These are phyloP conservation scores for Eucalyptus shirleyi DNA, from an alignment of 345 rosid genomes.

Conservation along the genomic window DNA sequence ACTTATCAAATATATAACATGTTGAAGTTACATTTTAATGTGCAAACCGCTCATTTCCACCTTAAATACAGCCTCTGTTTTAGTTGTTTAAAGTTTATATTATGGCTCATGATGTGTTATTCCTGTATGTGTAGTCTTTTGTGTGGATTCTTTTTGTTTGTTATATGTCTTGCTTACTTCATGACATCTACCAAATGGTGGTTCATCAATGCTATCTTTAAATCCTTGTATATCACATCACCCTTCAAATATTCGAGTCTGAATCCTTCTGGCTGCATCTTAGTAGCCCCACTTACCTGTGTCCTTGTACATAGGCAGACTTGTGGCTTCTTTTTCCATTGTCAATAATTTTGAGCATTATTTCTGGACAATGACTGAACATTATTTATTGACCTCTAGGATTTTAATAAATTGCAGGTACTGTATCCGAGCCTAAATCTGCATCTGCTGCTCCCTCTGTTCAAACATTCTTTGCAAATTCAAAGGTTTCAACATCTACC, in stretches of 20 bases:
- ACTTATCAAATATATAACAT: background rate
- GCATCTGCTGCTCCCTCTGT: constrained; percentile 12
- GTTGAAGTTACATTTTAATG: background rate
- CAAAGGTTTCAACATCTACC: constrained; percentile 18
- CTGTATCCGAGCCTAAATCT: constrained; percentile 23
- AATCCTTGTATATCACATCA: background rate
- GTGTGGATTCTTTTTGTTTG: background rate
- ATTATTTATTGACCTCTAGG: background rate
- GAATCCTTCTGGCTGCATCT: background rate
- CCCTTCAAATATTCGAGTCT: background rate
- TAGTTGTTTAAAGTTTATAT: background rate
- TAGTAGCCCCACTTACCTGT: background rate
- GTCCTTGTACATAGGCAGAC: background rate
- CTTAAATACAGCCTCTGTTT: background rate
- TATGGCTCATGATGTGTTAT: background rate
- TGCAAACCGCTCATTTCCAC: background rate
- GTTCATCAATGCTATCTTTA: background rate
- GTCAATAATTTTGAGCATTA: background rate
- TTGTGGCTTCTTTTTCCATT: background rate
- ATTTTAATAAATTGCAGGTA: constrained; percentile 8
- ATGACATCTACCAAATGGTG: background rate
- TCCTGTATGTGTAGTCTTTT: background rate
- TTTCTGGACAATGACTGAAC: background rate
- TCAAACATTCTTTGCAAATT: constrained; percentile 36
- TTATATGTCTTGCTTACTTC: background rate